Base-by-base conservation (phyloP, 805 yeast genomes). In the Lipomyces starkeyi region DNA sequence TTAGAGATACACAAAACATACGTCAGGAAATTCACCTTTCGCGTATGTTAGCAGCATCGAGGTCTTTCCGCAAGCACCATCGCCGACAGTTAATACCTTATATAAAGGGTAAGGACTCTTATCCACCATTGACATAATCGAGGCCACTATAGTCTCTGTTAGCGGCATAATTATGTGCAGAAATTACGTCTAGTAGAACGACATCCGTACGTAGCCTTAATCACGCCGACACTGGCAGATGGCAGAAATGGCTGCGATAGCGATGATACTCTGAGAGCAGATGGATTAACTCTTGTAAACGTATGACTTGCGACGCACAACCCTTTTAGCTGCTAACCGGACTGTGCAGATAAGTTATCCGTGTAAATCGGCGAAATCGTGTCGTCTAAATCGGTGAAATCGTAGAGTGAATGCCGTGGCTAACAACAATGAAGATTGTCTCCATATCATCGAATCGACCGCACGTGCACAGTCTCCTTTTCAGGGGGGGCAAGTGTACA, bases 21-120 rank as follows among this genome's bases (percentile, higher is more conserved):
- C 71, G 57, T 84, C 85, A 1, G 96, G 95, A 76, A 90, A 90
- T 73, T 82, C 80, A 27, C 90, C 89, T 74, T 88, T 87, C 3
- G 91, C 84, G 76, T 88, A 92, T 22, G 91, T 79, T 37, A 83
- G 80, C 66, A 91, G 75, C 73, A 91, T 78, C 74, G 93, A 89
- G 0, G 97, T 92, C 77, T 91, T 91, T n/a, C 97, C 97, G 76
- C 95, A 89, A 20, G 91, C 93, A 74, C 94, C 93, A 77, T 91
- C 97, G 7, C 97, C 97, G 9, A 92, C 95, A 34, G 90, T 90
- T 13, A 91, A 96, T 5, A 91, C 80, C 75, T 90, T 90, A 57
- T 83, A 73, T 59, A 79, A 81, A 53, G 77, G 75, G 62, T 82
- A 82, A 0, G 83, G 73, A 35, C 25, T 13, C 25, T n/a, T 22